Percentiles rank a stretch among this genome's conserved stretches.
phyloP scores from a whole-genome alignment of 371 early-diverging fungal species.

The Phascolomyces articulosus region DNA sequence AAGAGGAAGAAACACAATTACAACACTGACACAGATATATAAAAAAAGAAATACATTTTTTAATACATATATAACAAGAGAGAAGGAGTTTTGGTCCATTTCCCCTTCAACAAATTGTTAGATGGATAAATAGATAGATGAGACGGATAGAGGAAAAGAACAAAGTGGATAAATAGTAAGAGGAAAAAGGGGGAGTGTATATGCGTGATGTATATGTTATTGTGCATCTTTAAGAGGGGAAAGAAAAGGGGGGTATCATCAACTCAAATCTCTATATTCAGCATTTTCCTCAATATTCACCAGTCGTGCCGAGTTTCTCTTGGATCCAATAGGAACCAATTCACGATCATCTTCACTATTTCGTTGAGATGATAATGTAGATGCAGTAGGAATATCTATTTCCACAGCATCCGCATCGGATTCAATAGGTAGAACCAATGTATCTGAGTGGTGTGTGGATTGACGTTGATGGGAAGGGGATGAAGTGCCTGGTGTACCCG shows the following conservation, averaged over 20 bases:
- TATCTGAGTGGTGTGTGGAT: constrained; percentile 12
- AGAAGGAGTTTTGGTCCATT: no score
- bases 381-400: constrained; percentile 50
- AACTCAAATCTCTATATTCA: constrained; percentile 29
- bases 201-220: neutral
- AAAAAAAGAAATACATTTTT: no score
- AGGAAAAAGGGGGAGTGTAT: no score
- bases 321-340: constrained; percentile 24
- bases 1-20: no score
- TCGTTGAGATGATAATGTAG: constrained; percentile 24
- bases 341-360: constrained; percentile 32
- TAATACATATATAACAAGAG: no score
- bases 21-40: no score
- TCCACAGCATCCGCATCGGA: constrained; percentile 45
- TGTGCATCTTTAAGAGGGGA: neutral
- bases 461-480: constrained; percentile 1
- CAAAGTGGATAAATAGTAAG: no score
- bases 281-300: constrained; percentile 33
- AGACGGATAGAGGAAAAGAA: no score
- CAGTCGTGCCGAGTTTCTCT: constrained; percentile 20
- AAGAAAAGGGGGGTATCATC: neutral
- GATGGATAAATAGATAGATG: no score
- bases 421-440: constrained; percentile 8
- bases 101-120: no score
- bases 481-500: neutral